Conservation (phyloP, 805 yeast genomes). For the Candida verbasci region DNA sequence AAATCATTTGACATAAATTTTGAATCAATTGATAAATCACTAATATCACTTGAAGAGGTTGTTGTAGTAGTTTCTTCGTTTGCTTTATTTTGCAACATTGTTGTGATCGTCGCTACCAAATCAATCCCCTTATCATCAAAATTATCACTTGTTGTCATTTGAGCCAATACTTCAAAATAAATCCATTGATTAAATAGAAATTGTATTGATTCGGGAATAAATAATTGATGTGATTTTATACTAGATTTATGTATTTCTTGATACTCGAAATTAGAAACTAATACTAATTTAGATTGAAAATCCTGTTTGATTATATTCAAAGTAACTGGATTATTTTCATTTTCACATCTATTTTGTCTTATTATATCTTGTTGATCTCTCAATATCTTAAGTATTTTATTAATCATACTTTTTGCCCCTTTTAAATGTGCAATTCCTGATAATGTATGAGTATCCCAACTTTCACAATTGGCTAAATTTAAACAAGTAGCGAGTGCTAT, state of each 20-base stretch:
- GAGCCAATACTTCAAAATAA: conserved; percentile 63
- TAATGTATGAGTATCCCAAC: conserved; percentile 65
- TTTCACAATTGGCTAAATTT: conserved; percentile 59
- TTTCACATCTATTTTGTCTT: conserved; percentile 10
- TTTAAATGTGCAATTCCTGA: conserved; percentile 66
- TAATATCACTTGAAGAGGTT: conserved; percentile 2
- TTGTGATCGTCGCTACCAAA: conserved; percentile 37
- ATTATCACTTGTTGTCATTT: conserved; percentile 50
- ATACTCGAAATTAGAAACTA: conserved; percentile 32
- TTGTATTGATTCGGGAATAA: conserved; percentile 41
- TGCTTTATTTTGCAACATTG: conserved; percentile 21
- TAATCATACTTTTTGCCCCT: conserved; percentile 62
- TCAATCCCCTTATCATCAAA: conserved; percentile 42
- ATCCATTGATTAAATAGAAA: conserved; percentile 62
- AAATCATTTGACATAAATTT: conserved; percentile 29
- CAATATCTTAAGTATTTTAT: conserved; percentile 35
- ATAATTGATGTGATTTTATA: conserved; percentile 7
- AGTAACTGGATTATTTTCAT: conserved; percentile 8
- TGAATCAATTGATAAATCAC: conserved; percentile 3
- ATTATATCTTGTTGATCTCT: conserved; percentile 19
- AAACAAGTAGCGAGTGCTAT: conserved; percentile 64
- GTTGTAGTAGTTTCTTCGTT: conserved; percentile 4
- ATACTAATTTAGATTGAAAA: conserved; percentile 22
- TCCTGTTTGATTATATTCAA: neutral
- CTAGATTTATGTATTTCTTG: conserved; percentile 18